Evolutionary conservation across 495 filamentous ascomycete genomes (phyloP).

Genomic region (Geopyxis carbonaria): DNA sequence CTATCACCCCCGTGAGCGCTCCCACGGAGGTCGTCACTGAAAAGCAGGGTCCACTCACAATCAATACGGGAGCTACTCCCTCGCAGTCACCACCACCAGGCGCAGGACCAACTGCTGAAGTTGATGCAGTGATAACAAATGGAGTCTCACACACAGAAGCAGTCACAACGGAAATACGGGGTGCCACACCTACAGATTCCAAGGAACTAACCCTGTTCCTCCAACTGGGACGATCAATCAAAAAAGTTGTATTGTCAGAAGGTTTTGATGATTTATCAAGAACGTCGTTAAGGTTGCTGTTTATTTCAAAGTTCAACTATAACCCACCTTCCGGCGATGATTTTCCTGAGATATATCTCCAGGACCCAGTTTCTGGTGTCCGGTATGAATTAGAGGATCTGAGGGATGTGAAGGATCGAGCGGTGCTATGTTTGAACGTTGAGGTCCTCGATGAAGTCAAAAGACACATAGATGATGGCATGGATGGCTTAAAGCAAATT

Average conservation of each 20-base stretch:
- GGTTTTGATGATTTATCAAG: constrained; percentile 69
- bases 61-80: too few species aligned
- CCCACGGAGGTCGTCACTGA: too few species aligned
- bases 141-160: too few species aligned
- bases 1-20: constrained; percentile 33
- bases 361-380: constrained; percentile 85
- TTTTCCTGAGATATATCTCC: constrained; percentile 91
- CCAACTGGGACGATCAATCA: constrained; percentile 91
- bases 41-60: too few species aligned
- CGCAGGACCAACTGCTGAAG: too few species aligned
- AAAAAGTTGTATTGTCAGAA: constrained; percentile 80
- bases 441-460: constrained; percentile 95
- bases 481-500: constrained; percentile 60
- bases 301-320: constrained; percentile 98
- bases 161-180: background rate
- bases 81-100: too few species aligned
- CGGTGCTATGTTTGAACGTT: constrained; percentile 83
- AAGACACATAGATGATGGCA: constrained; percentile 80
- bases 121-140: too few species aligned
- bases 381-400: constrained; percentile 92
- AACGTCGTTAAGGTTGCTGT: constrained; percentile 79
- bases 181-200: background rate
- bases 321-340: constrained; percentile 90
- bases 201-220: constrained; percentile 92
- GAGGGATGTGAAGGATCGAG: constrained; percentile 84